Base-by-base conservation (phyloP, 306 rosid species). In the Luffa aegyptiaca region DNA sequence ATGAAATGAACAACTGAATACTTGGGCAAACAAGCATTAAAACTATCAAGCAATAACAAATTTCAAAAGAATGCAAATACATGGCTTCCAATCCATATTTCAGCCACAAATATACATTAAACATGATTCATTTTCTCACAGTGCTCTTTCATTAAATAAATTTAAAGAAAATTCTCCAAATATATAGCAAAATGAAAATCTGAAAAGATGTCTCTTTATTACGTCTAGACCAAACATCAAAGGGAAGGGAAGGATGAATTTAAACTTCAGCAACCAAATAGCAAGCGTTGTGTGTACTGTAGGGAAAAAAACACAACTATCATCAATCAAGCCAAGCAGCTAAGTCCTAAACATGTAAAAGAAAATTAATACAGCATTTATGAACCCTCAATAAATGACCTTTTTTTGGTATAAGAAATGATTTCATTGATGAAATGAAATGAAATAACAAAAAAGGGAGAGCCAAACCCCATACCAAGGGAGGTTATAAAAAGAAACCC, bases 71-170 rank as follows among this genome's bases (percentile, higher is more conserved):
- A 71, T 26, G 58, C 39, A 45, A 21, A 71, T 26, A 71, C 8
- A 26, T 12, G 57, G 39, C 77, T 46, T 46, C 39, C 77, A 21
- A 13, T 71, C 41, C 77, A 71, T 71, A 46, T 11, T 46, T 45
- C 13, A 45, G 4, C 39, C 10, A 71, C 8, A 48, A 71, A 16
- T 49, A 48, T 73, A 7, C 20, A 49, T 49, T 31, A 26, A 73
- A 73, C 77, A 73, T 46, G 3, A 48, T 31, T 73, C 77, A 73
- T 73, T 41, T 69, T 71, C 76, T 44, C 55, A 10, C 76, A 45
- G 42, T 17, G 36, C 18, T 10, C 9, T n/a, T 45, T 70, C 76
- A 70, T 9, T 44, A 45, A 0, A 10, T 26, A 62, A 21, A 69
- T 26, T 26, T 26, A 26, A 26, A 26, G 31, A 8, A 12, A 10